Evolutionary conservation across 345 rosid species (phyloP), one percentile per base, ranked within the genome.

Genomic region (Populus alba): DNA sequence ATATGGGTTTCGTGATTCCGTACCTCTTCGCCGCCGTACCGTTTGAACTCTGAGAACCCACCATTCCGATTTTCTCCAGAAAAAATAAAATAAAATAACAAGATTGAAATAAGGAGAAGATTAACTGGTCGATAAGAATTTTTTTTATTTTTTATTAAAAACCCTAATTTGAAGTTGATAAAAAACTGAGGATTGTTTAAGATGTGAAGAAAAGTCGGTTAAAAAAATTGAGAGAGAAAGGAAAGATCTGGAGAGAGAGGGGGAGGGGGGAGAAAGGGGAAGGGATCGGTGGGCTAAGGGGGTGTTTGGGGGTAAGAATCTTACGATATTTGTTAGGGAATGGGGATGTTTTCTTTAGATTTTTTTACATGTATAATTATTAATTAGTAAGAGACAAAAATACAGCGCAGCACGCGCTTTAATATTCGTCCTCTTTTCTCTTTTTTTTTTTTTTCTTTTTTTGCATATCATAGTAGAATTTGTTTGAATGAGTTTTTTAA

Each of bases 1-100:
- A 82, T 27, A 78, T 63, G 2, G 79, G 79, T 15, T 78, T 78
- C 3, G 81, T 78, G 72, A 78, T 66, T 23, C 74, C 85, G 17
- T 39, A 78, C 70, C 45, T 81, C 74, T 63, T 73, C 68, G 55
- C 31, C 41, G 49, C 15, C 25, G 79, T 23, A 5, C 57, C 70
- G 12, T 39, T 45, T 1, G 77, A 70, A 77, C 38, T 43, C 70
- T 66, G 77, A 59, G 75, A 77, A 57, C 63, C 83, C 66, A 18
- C 75, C 83, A 72, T 81, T 53, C 61, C 72, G 59, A 67, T 23
- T 41, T 18, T 59, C 27, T 11, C 29, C 6, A 10, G 13, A 10
- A 23, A 18, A 59, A 59, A 59, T 57, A n/a, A 57, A 57, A 57
- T n/a, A n/a, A 23, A 59, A 59, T 12, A 43, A 3, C 65, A 59